These are phyloP conservation scores for Pseudogymnoascus sp. DNA, from an alignment of 2,329 filamentous ascomycete genomes.

Conservation along the genomic window DNA sequence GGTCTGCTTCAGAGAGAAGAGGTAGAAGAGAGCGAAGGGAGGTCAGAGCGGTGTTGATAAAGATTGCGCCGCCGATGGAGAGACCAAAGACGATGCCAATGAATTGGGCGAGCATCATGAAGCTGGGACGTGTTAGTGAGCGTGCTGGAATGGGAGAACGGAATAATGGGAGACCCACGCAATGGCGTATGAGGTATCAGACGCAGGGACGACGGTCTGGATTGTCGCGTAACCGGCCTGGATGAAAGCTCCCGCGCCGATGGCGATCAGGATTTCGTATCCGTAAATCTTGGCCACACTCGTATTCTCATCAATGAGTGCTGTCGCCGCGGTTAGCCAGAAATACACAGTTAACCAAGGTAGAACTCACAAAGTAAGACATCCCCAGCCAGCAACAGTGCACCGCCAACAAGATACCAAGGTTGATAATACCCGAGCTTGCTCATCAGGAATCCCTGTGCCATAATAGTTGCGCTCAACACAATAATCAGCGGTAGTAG, in stretches of 20 bases:
- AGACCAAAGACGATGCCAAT: conserved; percentile 3
- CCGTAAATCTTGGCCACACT: conserved; percentile 26
- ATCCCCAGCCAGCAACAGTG: conserved; percentile 29
- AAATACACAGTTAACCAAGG: conserved; percentile 4
- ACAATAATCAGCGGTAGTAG: conserved; percentile 35
- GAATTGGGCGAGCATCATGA: conserved; percentile 10
- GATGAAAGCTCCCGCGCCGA: conserved; percentile 31
- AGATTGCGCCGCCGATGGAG: conserved; percentile 6
- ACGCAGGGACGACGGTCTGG: conserved; percentile 24
- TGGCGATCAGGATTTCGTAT: conserved; percentile 32
- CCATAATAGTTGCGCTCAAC: conserved; percentile 28
- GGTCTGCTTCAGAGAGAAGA: background rate
- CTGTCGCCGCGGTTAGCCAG: background rate
- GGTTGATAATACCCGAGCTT: conserved; percentile 32
- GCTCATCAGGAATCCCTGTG: conserved; percentile 30
- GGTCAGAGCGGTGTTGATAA: background rate
- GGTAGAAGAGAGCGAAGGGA: background rate
- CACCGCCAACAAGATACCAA: conserved; percentile 32
- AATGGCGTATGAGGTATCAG: conserved; percentile 12
- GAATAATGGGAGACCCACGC: background rate
- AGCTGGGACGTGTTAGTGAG: background rate
- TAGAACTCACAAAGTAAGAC: conserved; percentile 26
- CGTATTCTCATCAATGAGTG: conserved; percentile 29
- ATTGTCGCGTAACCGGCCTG: conserved; percentile 30
- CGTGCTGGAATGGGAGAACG: background rate